phyloP scores from a whole-genome alignment of 257 asterid species.

The Capsicum chinense region DNA sequence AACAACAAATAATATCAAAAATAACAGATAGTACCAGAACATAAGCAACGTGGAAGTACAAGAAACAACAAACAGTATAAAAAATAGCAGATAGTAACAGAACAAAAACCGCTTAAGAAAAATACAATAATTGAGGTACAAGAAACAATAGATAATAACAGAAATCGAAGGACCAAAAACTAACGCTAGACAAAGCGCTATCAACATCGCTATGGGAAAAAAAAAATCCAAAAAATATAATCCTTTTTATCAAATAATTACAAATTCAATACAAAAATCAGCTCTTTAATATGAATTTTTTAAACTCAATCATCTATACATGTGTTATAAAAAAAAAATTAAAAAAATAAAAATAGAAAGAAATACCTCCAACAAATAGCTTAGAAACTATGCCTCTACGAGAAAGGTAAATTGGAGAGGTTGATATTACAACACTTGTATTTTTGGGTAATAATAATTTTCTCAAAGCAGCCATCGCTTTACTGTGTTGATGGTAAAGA shows the following conservation, averaged over 20 bases:
- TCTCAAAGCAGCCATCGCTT: slow-evolving; percentile 69
- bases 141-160: too few relatives aligned
- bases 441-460: slow-evolving; percentile 45
- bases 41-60: too few relatives aligned
- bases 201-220: background rate
- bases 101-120: too few relatives aligned
- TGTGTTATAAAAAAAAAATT: background rate
- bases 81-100: too few relatives aligned
- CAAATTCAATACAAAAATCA: background rate
- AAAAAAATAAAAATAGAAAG: background rate
- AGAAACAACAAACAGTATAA: too few relatives aligned
- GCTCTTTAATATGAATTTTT: background rate
- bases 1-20: too few relatives aligned
- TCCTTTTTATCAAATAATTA: background rate
- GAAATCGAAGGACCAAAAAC: too few relatives aligned
- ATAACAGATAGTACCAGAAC: too few relatives aligned
- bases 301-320: background rate
- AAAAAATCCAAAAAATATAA: background rate
- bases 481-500: background rate
- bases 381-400: slow-evolving; percentile 80
- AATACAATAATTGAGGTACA: too few relatives aligned
- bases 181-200: too few relatives aligned
- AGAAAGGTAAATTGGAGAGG: slow-evolving; percentile 48
- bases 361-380: slow-evolving; percentile 85
- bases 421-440: slow-evolving; percentile 17